Evolutionary conservation across 208 protist genomes (phyloP).

Genomic region (Novymonas esmeraldas): DNA sequence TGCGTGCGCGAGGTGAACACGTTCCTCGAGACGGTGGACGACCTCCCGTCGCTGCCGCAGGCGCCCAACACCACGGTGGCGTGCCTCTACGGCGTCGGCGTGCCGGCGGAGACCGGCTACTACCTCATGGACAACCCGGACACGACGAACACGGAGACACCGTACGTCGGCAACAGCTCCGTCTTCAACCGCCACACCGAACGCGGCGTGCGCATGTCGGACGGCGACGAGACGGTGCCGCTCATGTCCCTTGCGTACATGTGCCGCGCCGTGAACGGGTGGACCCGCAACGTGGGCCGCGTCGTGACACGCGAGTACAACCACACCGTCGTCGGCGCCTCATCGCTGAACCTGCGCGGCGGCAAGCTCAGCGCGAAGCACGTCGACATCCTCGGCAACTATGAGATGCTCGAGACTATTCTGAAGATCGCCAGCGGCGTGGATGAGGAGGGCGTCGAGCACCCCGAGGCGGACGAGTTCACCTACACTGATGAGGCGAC

Average conservation of each 20-base stretch:
- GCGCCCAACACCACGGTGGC: slow-evolving; percentile 83
- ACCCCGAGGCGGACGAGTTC: slow-evolving; percentile 23
- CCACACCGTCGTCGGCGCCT: slow-evolving; percentile 38
- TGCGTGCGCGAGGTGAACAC: slow-evolving; percentile 40
- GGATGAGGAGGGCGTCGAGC: slow-evolving; percentile 34
- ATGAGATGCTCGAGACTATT: slow-evolving; percentile 74
- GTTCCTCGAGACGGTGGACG: slow-evolving; percentile 36
- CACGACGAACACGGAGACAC: not conserved
- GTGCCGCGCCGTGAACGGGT: slow-evolving; percentile 89
- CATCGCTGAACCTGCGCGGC: slow-evolving; percentile 60
- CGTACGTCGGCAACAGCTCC: slow-evolving; percentile 36
- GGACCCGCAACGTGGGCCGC: slow-evolving; percentile 71
- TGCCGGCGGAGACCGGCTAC: slow-evolving; percentile 85
- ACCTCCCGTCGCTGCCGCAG: slow-evolving; percentile 73
- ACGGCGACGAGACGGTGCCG: slow-evolving; percentile 93
- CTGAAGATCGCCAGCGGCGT: slow-evolving; percentile 78
- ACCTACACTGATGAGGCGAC: slow-evolving; percentile 15
- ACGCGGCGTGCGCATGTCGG: slow-evolving; percentile 68
- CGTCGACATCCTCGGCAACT: slow-evolving; percentile 92
- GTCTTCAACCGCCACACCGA: slow-evolving; percentile 21
- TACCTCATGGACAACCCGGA: slow-evolving; percentile 31
- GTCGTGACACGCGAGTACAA: slow-evolving; percentile 87
- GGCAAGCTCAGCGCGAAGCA: slow-evolving; percentile 74
- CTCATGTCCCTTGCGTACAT: slow-evolving; percentile 90
- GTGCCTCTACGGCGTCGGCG: slow-evolving; percentile 91